Base-by-base conservation (phyloP, 331 rosid species). In the Rhamnella rubrinervis region DNA sequence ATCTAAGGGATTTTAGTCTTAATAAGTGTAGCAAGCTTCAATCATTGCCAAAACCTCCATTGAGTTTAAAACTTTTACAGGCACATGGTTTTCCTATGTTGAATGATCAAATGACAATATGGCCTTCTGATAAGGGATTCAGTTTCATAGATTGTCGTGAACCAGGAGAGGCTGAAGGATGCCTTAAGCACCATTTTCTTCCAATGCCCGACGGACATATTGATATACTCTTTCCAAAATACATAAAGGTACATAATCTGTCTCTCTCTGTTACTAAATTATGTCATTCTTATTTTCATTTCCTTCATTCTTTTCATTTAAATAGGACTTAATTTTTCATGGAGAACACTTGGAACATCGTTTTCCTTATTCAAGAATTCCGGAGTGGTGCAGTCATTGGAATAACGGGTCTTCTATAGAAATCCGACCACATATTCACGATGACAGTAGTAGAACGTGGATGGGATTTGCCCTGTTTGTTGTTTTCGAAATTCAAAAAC, bases 391-490 rank as follows among this genome's bases (percentile, higher is more conserved):
- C 44, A 50, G 53, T 13, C 25, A 59, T 6, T 50, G 41, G 44
- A 52, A 3, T 6, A 65, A 21, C 16, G 81, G 81, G 21, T 51
- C 57, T 55, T 71, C 69, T 7, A 46, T 71, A 9, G 31, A n/a
- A 26, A 7, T 67, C 39, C 37, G 12, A 6, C 52, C 47, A 6
- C 49, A 65, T 15, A 31, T 31, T 31, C 35, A 31, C 5, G 28
- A 47, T 6, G 70, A 63, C 4, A 5, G 55, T 13, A 47, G 28
- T 10, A 53, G 35, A 8, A 0, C 0, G 20, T 73, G 79, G 55
- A 79, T 69, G 6, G 79, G 83, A 44, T 26, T 79, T 20, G 76
- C 73, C 50, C 0, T 79, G 6, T 61, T 49, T 16, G 63, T 71
- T 63, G 59, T 15, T 50, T 74, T 58, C 15, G 57, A 20, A 41